Conservation (phyloP, 2,329 filamentous ascomycete species). For the Tolypocladium album region DNA sequence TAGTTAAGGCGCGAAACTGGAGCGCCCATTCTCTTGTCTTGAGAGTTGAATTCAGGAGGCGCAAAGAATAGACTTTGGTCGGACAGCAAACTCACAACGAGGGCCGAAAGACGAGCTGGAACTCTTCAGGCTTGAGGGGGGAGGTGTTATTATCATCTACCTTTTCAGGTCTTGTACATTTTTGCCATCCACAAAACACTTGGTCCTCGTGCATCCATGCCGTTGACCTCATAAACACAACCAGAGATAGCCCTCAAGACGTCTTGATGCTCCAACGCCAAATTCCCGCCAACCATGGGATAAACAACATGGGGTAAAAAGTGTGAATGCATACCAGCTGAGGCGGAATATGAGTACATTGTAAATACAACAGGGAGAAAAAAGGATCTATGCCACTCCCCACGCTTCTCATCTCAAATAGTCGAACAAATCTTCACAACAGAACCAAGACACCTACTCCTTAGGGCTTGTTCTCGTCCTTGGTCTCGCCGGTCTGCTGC, state of each 20-base stretch:
- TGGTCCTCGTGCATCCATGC: conserved; percentile 25
- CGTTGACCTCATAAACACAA: conserved; percentile 34
- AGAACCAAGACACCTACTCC: conserved; percentile 11
- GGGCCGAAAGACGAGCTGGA: neutral
- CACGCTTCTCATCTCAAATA: conserved; percentile 19
- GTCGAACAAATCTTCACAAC: conserved; percentile 14
- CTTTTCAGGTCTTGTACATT: conserved; percentile 20
- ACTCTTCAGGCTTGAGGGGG: conserved; percentile 33
- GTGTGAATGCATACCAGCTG: conserved; percentile 22
- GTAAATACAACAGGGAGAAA: conserved; percentile 30
- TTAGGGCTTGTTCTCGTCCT: conserved; percentile 62
- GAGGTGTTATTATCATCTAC: conserved; percentile 45
- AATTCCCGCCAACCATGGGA: conserved; percentile 31
- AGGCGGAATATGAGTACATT: conserved; percentile 41
- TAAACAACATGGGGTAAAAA: conserved; percentile 35
- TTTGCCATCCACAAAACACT: conserved; percentile 25
- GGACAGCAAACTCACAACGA: neutral
- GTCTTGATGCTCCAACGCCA: conserved; percentile 44
- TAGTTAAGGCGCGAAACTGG: neutral
- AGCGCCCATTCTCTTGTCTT: neutral
- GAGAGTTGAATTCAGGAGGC: neutral
- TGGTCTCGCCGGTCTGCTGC: conserved; percentile 57
- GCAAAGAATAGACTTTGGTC: neutral
- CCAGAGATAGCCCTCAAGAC: conserved; percentile 27
- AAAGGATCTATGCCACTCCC: conserved; percentile 22